Base-by-base conservation (phyloP, 2,329 filamentous ascomycete genomes). In the Botryotinia convoluta region DNA sequence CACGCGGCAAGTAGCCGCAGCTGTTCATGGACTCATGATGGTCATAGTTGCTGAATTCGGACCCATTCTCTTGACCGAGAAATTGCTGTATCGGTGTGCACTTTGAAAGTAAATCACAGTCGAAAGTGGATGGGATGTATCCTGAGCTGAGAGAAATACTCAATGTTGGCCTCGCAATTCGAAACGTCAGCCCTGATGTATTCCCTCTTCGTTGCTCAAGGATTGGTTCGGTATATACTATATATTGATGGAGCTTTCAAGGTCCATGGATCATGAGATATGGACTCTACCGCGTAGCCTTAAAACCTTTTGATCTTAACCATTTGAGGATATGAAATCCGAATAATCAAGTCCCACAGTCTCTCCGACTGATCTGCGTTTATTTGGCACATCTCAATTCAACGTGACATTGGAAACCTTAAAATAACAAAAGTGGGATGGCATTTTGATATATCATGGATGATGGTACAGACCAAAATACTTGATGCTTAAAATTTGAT, bases 1-100 rank as follows among this genome's bases (percentile, higher is more conserved):
- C 71, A 72, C 71, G 29, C 44, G 71, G 48, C 71, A 57, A 72
- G 62, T 51, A 59, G 39, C 62, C 62, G 61, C 45, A 72, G 62
- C 62, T 72, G 37, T 35, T 68, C 48, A 72, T 29, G 37, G 39
- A 42, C 71, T 42, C 51, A 72, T 60, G 63, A 68, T 72, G 61
- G 62, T 32, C 70, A 65, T 67, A 67, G 37, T 59, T 72, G 54
- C 62, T 32, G 51, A 68, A 35, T 60, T 57, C 62, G 45, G 45
- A 42, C 29, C 62, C 51, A 35, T 72, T 60, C 37, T 32, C 44
- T 61, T 42, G 48, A 42, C 65, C 65, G 65, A 57, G n/a, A 42
- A 18, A 63, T 63, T 37, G 59, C 26, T 39, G 18, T 29, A 51
- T 71, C 44, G 69, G 51, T 63, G 45, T 68, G 64, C 18, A 39